phyloP scores from a whole-genome alignment of 768 basidiomycete genomes.

The Mycena latifolia region DNA sequence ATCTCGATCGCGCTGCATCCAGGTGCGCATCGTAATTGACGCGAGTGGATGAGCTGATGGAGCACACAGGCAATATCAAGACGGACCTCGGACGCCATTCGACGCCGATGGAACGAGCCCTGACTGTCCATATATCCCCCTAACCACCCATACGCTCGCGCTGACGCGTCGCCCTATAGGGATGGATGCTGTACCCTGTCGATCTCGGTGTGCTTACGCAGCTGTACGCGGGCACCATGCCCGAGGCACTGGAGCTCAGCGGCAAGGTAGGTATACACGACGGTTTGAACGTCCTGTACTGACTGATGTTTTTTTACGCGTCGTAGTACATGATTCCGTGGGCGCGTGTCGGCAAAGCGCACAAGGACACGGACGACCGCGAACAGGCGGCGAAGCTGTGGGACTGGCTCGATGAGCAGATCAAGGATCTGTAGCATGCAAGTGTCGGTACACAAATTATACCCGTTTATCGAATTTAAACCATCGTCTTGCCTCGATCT shows the following conservation, averaged over 20 bases:
- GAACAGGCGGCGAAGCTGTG: conserved; percentile 43
- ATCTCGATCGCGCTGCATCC: conserved; percentile 62
- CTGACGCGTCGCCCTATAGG: conserved; percentile 32
- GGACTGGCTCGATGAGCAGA: conserved; percentile 48
- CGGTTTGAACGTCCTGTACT: conserved; percentile 4
- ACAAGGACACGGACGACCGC: conserved; percentile 39
- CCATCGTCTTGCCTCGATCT: no score
- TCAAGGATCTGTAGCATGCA: conserved; percentile 13
- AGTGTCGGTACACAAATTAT: no score
- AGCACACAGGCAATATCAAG: no score
- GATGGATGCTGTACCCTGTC: conserved; percentile 43
- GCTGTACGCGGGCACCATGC: conserved; percentile 56
- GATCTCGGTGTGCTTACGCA: conserved; percentile 56
- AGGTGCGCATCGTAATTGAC: no score
- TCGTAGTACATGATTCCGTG: conserved; percentile 48
- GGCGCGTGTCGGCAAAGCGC: conserved; percentile 44
- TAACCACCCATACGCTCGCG: neutral
- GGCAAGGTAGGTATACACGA: no score
- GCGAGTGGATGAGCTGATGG: no score
- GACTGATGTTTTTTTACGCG: no score
- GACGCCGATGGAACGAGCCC: conserved; percentile 6
- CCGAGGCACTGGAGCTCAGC: conserved; percentile 49
- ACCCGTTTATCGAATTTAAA: no score
- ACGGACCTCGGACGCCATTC: conserved; percentile 46
- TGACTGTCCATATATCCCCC: conserved; percentile 36